Base-by-base conservation (phyloP, 108 stramenopile species). In the Skeletonema costatum region DNA sequence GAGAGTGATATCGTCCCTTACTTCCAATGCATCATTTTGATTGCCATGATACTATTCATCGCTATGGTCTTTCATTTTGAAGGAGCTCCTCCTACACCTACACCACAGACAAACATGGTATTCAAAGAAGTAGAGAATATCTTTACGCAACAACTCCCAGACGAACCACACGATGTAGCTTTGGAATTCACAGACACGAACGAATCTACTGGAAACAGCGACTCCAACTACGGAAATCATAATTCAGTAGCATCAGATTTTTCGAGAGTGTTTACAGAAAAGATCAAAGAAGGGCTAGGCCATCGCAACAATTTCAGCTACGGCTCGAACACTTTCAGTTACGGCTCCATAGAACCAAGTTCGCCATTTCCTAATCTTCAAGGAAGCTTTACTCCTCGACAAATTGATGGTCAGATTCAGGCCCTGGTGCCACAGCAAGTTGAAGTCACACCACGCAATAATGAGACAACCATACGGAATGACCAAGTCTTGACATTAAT, bases 61-160 rank as follows among this genome's bases (percentile, higher is more conserved):
- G 87, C 88, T 14, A 77, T 76, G 4, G 68, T 87, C 42, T 68
- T 95, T 36, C 88, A 90, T 58, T 90, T 95, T 70, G 89, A 92
- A 66, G 94, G 91, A 64, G 88, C 88, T 19, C 94, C 94, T 21
- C 90, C 90, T 14, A 95, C 89, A 8, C 90, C 90, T 17, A 95
- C 87, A 4, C 89, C 92, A 5, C 76, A 76, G 13, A 86, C 88
- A 58, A 82, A 87, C 0, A 68, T 78, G 8, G 89, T 86, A 2
- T 87, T 92, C 61, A 68, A 75, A 50, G 87, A 51, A 11, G 8
- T 36, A 41, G 72, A 48, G 56, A 44, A 19, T 25, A 69, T 68
- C 29, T 56, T 69, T 32, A 39, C 7, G 29, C 51, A 50, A 16
- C 70, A 63, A 31, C 35, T 44, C 39, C 2, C 46, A 36, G 38